These are phyloP conservation scores for Grammothele lineata DNA, from an alignment of 768 basidiomycete species.

Conservation along the genomic window DNA sequence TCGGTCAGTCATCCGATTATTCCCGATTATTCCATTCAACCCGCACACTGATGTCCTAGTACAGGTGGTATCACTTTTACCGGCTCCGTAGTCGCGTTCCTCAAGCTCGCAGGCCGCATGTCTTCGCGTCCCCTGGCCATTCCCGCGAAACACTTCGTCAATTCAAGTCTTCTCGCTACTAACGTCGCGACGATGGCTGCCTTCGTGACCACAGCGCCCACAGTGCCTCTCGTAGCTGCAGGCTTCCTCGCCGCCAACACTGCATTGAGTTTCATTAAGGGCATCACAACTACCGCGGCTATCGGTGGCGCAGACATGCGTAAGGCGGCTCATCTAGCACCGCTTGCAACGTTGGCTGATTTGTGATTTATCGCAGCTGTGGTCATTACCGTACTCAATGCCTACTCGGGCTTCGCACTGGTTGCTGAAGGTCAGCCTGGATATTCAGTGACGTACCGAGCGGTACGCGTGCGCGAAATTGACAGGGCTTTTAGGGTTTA, in stretches of 20 bases:
- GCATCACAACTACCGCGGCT: constrained; percentile 85
- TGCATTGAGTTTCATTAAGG: constrained; percentile 77
- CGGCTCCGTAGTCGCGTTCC: constrained; percentile 84
- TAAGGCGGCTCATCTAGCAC: constrained; percentile 35
- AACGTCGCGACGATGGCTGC: constrained; percentile 74
- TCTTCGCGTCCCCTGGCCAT: constrained; percentile 67
- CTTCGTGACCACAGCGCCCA: constrained; percentile 66
- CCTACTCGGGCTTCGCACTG: constrained; percentile 87
- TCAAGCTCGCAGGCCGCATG: constrained; percentile 83
- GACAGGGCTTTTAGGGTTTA: constrained; percentile 62
- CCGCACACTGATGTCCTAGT: too few relatives aligned
- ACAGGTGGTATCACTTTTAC: constrained; percentile 83
- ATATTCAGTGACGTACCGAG: background rate
- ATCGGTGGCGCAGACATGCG: constrained; percentile 95
- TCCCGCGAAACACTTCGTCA: constrained; percentile 76
- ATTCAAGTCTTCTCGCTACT: constrained; percentile 62
- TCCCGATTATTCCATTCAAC: background rate
- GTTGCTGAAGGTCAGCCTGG: constrained; percentile 70
- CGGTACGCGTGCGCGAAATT: too few relatives aligned
- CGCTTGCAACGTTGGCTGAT: background rate
- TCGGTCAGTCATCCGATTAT: constrained; percentile 43
- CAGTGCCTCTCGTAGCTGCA: constrained; percentile 71
- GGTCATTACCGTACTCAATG: constrained; percentile 86
- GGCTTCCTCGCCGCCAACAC: constrained; percentile 73
- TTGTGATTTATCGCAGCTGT: constrained; percentile 49